A percentile compares a stretch with the other conserved stretches of the same genome.
These are phyloP conservation scores for Aureobasidium zeae DNA, from an alignment of 2,329 filamentous ascomycete species.

Conservation along the genomic window DNA sequence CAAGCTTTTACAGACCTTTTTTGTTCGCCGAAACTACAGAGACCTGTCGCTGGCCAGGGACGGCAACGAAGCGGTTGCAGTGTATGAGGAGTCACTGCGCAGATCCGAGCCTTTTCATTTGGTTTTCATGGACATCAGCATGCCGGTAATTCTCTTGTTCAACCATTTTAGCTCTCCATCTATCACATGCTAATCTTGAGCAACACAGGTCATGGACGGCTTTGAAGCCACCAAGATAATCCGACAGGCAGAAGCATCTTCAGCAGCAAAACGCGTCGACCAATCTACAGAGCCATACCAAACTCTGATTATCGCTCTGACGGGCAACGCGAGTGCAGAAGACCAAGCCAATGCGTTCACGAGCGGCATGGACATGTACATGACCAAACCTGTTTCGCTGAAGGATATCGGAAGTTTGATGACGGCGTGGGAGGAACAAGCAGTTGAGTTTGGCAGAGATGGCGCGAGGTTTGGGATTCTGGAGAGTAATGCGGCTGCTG, in stretches of 20 bases:
- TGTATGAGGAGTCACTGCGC: slow-evolving; percentile 3
- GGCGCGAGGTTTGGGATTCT: slow-evolving; percentile 4
- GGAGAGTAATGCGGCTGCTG: neutral
- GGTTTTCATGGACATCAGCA: slow-evolving; percentile 17
- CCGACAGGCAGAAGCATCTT: slow-evolving; percentile 22
- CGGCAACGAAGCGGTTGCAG: slow-evolving; percentile 5
- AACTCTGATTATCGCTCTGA: slow-evolving; percentile 21
- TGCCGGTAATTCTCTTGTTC: slow-evolving; percentile 3
- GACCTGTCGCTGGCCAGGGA: slow-evolving; percentile 5
- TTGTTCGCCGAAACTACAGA: slow-evolving; percentile 10
- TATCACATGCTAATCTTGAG: neutral
- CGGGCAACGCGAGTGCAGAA: slow-evolving; percentile 20
- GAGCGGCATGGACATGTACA: slow-evolving; percentile 27
- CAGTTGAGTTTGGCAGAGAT: neutral
- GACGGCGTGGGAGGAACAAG: slow-evolving; percentile 30
- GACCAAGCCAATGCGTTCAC: slow-evolving; percentile 24
- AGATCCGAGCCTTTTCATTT: neutral
- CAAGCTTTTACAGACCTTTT: slow-evolving; percentile 18
- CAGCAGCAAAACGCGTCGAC: slow-evolving; percentile 21
- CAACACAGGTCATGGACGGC: slow-evolving; percentile 19
- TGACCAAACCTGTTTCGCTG: slow-evolving; percentile 27
- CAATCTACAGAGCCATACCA: slow-evolving; percentile 14
- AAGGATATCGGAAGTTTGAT: slow-evolving; percentile 29
- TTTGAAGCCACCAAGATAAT: slow-evolving; percentile 29
- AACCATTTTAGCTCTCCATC: too few relatives aligned